Evolutionary conservation across 108 stramenopile genomes (phyloP).

Genomic region (Nitzschia inconspicua): DNA sequence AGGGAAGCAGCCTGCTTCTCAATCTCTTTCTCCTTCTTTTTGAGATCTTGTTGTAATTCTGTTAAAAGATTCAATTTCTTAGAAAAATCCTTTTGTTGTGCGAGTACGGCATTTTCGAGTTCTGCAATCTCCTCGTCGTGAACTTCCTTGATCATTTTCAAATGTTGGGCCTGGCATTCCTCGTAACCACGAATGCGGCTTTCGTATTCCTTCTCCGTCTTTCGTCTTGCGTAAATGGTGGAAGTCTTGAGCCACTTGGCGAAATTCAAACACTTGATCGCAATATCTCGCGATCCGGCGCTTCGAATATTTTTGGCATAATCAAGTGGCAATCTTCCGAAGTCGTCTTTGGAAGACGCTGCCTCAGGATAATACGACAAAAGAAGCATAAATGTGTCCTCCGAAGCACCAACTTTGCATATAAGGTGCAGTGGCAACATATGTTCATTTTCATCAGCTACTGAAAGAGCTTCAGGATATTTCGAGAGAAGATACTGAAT

Average conservation of each 20-base stretch:
- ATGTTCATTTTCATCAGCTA: slow-evolving; percentile 28
- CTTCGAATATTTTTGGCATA: slow-evolving; percentile 13
- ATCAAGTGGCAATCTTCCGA: slow-evolving; percentile 17
- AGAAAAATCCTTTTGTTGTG: slow-evolving; percentile 9
- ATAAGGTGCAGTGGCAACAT: slow-evolving; percentile 60
- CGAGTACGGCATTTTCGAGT: slow-evolving; percentile 9
- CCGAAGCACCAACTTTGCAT: slow-evolving; percentile 51
- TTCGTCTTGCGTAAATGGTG: not conserved
- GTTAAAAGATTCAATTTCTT: not conserved
- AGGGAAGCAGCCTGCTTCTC: no score
- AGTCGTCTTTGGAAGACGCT: slow-evolving; percentile 31
- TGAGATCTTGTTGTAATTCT: not conserved
- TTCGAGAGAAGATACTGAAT: slow-evolving; percentile 40
- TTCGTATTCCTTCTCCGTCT: not conserved
- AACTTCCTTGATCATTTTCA: slow-evolving; percentile 13
- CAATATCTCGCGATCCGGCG: not conserved
- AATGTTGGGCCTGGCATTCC: slow-evolving; percentile 1
- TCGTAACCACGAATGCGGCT: slow-evolving; percentile 2
- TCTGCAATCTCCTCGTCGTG: slow-evolving; percentile 19
- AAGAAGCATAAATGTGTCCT: slow-evolving; percentile 37
- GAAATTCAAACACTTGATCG: not conserved
- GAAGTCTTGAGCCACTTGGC: slow-evolving; percentile 3
- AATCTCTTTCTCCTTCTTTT: not conserved
- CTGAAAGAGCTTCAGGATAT: slow-evolving; percentile 56
- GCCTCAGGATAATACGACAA: slow-evolving; percentile 42